These are phyloP conservation scores for Suillus ampliporus DNA, from an alignment of 768 basidiomycete species.

Conservation along the genomic window DNA sequence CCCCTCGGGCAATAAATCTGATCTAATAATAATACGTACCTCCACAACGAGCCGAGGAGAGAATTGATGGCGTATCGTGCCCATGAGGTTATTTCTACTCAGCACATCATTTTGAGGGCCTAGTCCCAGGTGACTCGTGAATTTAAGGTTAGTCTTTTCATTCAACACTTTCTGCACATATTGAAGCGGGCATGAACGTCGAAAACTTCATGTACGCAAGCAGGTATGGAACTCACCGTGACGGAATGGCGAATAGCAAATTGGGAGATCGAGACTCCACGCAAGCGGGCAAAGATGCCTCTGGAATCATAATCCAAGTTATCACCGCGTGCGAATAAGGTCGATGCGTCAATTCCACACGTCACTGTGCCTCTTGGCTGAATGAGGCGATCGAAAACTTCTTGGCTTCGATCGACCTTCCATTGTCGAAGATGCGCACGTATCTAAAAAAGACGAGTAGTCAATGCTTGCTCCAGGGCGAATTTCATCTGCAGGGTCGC, in stretches of 20 bases:
- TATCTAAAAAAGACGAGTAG: slow-evolving; percentile 43
- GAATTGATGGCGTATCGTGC: slow-evolving; percentile 78
- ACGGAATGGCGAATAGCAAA: slow-evolving; percentile 50
- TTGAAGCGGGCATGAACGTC: slow-evolving; percentile 25
- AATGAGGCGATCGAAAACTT: slow-evolving; percentile 45
- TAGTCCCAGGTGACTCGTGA: slow-evolving; percentile 45
- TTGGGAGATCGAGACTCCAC: slow-evolving; percentile 40
- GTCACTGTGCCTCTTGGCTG: slow-evolving; percentile 51
- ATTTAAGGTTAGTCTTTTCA: slow-evolving; percentile 48
- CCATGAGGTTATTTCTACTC: slow-evolving; percentile 54
- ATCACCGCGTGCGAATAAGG: slow-evolving; percentile 47
- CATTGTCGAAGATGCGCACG: slow-evolving; percentile 47
- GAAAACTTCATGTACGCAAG: slow-evolving; percentile 16
- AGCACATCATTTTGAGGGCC: slow-evolving; percentile 20
- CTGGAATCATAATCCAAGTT: slow-evolving; percentile 33
- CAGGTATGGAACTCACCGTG: slow-evolving; percentile 41
- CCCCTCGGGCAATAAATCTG: slow-evolving; percentile 19
- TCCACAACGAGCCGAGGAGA: slow-evolving; percentile 65
- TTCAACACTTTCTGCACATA: slow-evolving; percentile 52
- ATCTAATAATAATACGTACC: slow-evolving; percentile 37
- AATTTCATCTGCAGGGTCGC: slow-evolving; percentile 21
- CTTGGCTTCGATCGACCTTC: slow-evolving; percentile 44
- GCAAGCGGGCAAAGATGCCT: slow-evolving; percentile 39
- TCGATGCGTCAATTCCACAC: slow-evolving; percentile 54
- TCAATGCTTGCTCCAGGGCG: not conserved